These are phyloP conservation scores for apple (Malus domestica) DNA, from an alignment of 306 rosid species.

Conservation along the genomic window ASM211411v1 NC_041793.1:37849501-37850000, in stretches of 20 bases:
- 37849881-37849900: not conserved
- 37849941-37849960: not conserved
- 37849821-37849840: rapidly evolving
- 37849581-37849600: not conserved
- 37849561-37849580: not conserved
- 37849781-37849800: no score
- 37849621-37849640: no score
- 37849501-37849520: not conserved
- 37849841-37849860: rapidly evolving
- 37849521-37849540: not conserved
- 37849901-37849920: not conserved
- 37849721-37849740: no score
- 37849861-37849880: no score
- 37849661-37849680: no score
- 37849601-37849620: no score
- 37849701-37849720: no score
- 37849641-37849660: no score
- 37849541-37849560: not conserved
- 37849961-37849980: not conserved
- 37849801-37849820: rapidly evolving
- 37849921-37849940: no score
- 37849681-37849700: no score
- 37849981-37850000: not conserved
- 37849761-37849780: no score
- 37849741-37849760: no score